phyloP scores from a whole-genome alignment of 2,329 filamentous ascomycete genomes.

The Trichoderma polysporum region DNA sequence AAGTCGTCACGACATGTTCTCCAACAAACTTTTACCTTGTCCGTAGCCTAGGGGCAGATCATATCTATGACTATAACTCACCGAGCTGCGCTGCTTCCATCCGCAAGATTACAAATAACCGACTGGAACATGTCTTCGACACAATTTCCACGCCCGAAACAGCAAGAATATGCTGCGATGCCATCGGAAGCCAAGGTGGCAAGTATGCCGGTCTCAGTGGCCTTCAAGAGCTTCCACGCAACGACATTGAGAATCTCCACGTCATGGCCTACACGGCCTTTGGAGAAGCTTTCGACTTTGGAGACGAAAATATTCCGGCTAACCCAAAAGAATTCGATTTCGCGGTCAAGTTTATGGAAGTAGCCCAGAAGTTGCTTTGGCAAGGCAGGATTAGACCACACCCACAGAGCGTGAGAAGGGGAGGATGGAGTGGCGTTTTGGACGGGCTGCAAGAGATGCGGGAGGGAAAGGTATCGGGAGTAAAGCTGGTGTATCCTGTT shows the following conservation, averaged over 20 bases:
- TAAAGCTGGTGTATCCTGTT: conserved; percentile 44
- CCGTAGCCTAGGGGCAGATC: conserved; percentile 44
- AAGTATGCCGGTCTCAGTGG: conserved; percentile 43
- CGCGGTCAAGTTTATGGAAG: conserved; percentile 39
- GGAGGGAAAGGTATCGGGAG: conserved; percentile 39
- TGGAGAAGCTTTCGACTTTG: conserved; percentile 37
- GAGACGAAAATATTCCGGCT: conserved; percentile 26
- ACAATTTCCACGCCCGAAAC: conserved; percentile 10
- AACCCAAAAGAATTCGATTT: conserved; percentile 36
- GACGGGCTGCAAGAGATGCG: conserved; percentile 36
- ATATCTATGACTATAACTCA: conserved; percentile 48
- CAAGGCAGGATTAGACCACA: conserved; percentile 40
- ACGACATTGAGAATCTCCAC: conserved; percentile 38
- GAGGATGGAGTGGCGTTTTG: conserved; percentile 28
- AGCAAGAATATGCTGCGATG: conserved; percentile 33
- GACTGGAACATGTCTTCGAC: conserved; percentile 4
- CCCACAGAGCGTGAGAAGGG: conserved; percentile 31
- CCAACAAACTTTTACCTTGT: conserved; percentile 39
- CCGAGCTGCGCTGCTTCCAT: conserved; percentile 28
- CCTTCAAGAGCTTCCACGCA: conserved; percentile 30
- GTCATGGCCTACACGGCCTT: conserved; percentile 44
- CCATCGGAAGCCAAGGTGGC: conserved; percentile 34
- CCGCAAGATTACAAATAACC: conserved; percentile 18
- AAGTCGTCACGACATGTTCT: conserved; percentile 42
- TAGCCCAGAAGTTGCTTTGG: conserved; percentile 36